Base-by-base conservation (phyloP, 2,329 filamentous ascomycete species). In the Aspergillus pseudoterreus region DNA sequence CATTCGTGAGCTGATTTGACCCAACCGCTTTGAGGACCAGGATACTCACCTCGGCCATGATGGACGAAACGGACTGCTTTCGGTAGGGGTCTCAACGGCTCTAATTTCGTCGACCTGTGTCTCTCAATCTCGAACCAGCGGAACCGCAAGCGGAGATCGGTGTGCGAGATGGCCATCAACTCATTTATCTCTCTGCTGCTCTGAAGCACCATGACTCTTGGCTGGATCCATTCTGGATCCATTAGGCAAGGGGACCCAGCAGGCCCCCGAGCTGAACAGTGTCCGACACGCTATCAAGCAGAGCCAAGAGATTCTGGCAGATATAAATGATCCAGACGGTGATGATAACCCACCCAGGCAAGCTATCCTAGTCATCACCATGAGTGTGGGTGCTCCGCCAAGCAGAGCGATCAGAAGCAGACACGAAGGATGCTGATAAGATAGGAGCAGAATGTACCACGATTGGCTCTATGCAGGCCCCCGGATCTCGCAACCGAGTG, bases 401-500 rank as follows among this genome's bases (percentile, higher is more conserved):
- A n/a, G 17, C 15, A 14, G 32, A 36, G 32, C 44, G 44, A 46
- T 38, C 30, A 12, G 15, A 8, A 12, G 15, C 5, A 42, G 17
- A 19, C 17, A 22, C 24, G 11, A 27, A 33, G 19, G 15, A 21
- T 6, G 17, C 44, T 46, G 44, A 46, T 46, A 46, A 46, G 44
- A 46, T 46, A 46, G 4, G 11, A 27, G 14, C 2, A 15, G 1
- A 27, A n/a, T 19, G 17, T 1, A 21, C 4, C 15, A n/a, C 44
- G 17, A 46, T 46, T 46, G 44, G 44, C 39, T 46, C 44, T 24
- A 46, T 33, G 10, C 35, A 12, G 15, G 2, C 15, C 32, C 44
- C 43, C 44, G 44, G 44, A 46, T 46, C 44, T 19, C 6, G 44
- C 44, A 38, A 17, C 44, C 44, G 32, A 38, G 44, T 30, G 32